These are phyloP conservation scores for Claviceps digitariae DNA, from an alignment of 2,329 filamentous ascomycete species.

Conservation along the genomic window DNA sequence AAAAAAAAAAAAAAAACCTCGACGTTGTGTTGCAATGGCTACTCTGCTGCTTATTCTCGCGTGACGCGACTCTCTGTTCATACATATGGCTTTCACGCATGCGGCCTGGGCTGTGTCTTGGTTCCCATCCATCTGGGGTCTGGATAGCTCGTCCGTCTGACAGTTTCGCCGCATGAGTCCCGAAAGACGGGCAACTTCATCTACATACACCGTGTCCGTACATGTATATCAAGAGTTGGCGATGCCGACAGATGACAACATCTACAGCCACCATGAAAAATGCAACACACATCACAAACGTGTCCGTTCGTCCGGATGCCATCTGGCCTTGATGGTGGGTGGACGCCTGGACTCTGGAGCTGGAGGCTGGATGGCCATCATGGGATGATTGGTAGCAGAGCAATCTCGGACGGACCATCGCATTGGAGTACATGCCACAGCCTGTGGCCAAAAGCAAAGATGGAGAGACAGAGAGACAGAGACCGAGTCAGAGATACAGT, in stretches of 20 bases:
- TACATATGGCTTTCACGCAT: neutral
- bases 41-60: neutral
- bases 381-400: no score
- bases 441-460: no score
- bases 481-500: no score
- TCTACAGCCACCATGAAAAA: neutral
- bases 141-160: no score
- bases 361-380: no score
- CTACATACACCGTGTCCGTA: neutral
- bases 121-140: no score
- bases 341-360: no score
- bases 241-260: neutral
- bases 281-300: neutral
- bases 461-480: no score
- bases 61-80: neutral
- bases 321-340: no score
- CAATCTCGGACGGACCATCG: neutral
- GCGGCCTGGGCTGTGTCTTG: neutral
- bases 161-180: neutral
- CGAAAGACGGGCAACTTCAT: neutral
- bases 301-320: neutral
- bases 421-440: no score
- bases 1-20: no score
- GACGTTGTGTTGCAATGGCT: neutral
- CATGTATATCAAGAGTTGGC: no score